Base-by-base conservation (phyloP, 257 asterid genomes). In the Striga asiatica region DNA sequence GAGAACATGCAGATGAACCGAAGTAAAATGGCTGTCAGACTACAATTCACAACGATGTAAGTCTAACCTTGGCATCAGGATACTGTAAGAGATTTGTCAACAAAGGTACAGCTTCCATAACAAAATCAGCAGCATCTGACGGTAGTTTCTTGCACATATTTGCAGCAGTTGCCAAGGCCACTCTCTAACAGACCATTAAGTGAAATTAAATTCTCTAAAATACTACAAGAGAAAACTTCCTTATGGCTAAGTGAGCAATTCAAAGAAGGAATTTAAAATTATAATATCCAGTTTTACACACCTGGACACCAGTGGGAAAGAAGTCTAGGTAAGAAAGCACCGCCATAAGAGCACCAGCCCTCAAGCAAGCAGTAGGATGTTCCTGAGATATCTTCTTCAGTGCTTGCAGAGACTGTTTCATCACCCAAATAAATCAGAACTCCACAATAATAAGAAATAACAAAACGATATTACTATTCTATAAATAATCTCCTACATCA, bases 271-370 rank as follows among this genome's bases (percentile, higher is more conserved):
- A 22, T n/a, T 25, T 37, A 31, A 14, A 10, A 16, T 25, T 23
- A 66, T 41, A 64, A 53, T 2, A 70, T 55, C 56, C 58, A 52
- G 49, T 58, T 19, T 42, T 18, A 58, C 63, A 14, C 70, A 93
- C 99, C 95, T 93, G 99, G 50, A 93, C 97, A 32, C 97, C 99
- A 6, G 99, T 93, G 25, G 99, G 83, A 71, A 93, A 93, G 81
- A 93, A 93, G 69, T 93, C 99, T 8, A 88, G 97, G 74, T 93
- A 93, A 5, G 99, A 93, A 62, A 93, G 94, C 71, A 93, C 99
- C 9, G 99, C 99, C 97, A 93, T 93, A 51, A 93, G 82, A 3
- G 99, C 99, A 58, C 99, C 99, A 39, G 97, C 97, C 14, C 97
- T 80, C 78, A 93, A 76, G 75, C 99, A 93, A 61, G 95, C 97